Base-by-base conservation (phyloP, 208 protist species). In the Borovskyia barvae region DNA sequence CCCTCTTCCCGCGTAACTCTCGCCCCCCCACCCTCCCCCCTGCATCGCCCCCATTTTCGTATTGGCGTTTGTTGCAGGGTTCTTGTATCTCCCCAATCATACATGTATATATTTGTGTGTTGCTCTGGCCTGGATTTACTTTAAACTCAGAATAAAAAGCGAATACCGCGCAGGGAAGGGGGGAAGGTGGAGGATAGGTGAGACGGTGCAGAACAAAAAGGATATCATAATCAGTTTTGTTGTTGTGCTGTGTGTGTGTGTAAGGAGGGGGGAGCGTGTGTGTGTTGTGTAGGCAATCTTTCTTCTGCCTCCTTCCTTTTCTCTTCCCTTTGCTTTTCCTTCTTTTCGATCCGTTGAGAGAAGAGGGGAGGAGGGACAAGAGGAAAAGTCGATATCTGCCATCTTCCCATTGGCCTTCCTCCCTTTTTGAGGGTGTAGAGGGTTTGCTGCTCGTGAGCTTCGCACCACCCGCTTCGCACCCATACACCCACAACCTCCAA, bases 321-420 rank as follows among this genome's bases (percentile, higher is more conserved):
- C 6, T 20, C 30, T 62, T 8, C 7, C 35, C 22, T 32, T 5
- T 5, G 5, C 36, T 12, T 5, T 15, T 43, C 33, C 47, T 15
- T 59, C 47, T 59, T 47, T 59, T 42, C 35, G 26, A 35, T 59
- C 29, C 26, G 4, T 12, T 47, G 12, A 37, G 12, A 9, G 35
- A 7, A 59, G 7, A n/a, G 7, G n/a, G 7, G 43, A 48, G 9
- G 6, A 46, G n/a, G n/a, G n/a, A n/a, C n/a, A n/a, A n/a, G n/a
- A n/a, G n/a, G n/a, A n/a, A n/a, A n/a, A n/a, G n/a, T n/a, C n/a
- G n/a, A n/a, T n/a, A n/a, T n/a, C n/a, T n/a, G n/a, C n/a, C n/a
- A n/a, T n/a, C n/a, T n/a, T n/a, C n/a, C n/a, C n/a, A n/a, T n/a
- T n/a, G n/a, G n/a, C n/a, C n/a, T n/a, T n/a, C n/a, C n/a, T n/a